Conservation (phyloP, 345 rosid species). For the Acer saccharum region DNA sequence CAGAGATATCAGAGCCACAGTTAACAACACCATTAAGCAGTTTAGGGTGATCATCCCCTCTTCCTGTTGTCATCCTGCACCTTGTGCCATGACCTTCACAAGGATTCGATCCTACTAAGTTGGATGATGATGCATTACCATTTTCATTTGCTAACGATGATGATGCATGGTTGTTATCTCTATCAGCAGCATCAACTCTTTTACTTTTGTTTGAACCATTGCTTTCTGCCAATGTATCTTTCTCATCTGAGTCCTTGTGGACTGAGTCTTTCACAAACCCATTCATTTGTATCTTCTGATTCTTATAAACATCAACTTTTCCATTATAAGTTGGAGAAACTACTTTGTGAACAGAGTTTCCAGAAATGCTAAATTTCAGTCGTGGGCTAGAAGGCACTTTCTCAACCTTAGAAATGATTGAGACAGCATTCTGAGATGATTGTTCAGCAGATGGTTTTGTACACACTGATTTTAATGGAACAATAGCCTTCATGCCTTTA, state of each 20-base stretch:
- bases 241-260: slow-evolving; percentile 44
- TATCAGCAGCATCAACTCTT: slow-evolving; percentile 38
- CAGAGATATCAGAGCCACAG: slow-evolving; percentile 29
- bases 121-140: slow-evolving; percentile 21
- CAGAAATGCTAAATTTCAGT: slow-evolving; percentile 59
- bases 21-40: slow-evolving; percentile 35
- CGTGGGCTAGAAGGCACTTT: slow-evolving; percentile 54
- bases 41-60: slow-evolving; percentile 33
- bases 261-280: slow-evolving; percentile 33
- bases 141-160: slow-evolving; percentile 33
- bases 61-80: slow-evolving; percentile 21
- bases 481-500: slow-evolving; percentile 37
- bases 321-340: slow-evolving; percentile 45
- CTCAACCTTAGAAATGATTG: slow-evolving; percentile 48
- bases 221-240: slow-evolving; percentile 29
- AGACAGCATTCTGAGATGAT: slow-evolving; percentile 38
- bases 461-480: slow-evolving; percentile 37
- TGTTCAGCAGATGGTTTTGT: slow-evolving; percentile 41
- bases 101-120: slow-evolving; percentile 34
- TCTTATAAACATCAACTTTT: slow-evolving; percentile 45
- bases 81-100: slow-evolving; percentile 38
- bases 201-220: slow-evolving; percentile 39
- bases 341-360: slow-evolving; percentile 55
- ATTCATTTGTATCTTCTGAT: slow-evolving; percentile 39
- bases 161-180: slow-evolving; percentile 21